Evolutionary conservation across 1,284 basidiomycete genomes (phyloP).

Genomic region (Ustilago tritici): DNA sequence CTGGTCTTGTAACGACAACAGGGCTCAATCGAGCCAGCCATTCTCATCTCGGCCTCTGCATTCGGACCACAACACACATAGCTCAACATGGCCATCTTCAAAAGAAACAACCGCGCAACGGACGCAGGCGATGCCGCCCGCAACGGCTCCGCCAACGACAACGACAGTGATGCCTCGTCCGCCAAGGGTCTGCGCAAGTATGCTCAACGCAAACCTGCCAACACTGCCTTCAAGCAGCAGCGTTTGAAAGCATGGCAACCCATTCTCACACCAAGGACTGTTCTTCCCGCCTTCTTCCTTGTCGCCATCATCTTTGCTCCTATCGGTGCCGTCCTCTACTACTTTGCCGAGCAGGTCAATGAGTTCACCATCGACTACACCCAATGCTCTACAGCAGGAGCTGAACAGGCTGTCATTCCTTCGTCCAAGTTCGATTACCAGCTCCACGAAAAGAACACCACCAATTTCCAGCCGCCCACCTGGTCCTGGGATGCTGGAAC

Average conservation of each 20-base stretch:
- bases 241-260: constrained; percentile 99
- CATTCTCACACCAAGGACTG: constrained; percentile 95
- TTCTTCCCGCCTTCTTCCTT: constrained; percentile 94
- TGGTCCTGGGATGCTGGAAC: constrained; percentile 43
- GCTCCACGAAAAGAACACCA: constrained; percentile 58
- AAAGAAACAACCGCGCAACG: constrained; percentile 46
- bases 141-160: constrained; percentile 41
- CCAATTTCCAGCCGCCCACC: constrained; percentile 65
- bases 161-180: constrained; percentile 43
- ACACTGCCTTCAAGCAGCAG: constrained; percentile 99
- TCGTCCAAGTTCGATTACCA: constrained; percentile 79
- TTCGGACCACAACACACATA: not conserved
- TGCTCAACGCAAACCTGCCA: constrained; percentile 64
- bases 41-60: not conserved
- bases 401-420: constrained; percentile 74
- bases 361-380: constrained; percentile 98
- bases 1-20: not conserved
- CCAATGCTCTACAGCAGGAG: constrained; percentile 74
- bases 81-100: constrained; percentile 52
- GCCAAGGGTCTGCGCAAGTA: constrained; percentile 59
- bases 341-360: constrained; percentile 77
- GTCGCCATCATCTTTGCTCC: constrained; percentile 94
- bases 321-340: constrained; percentile 83
- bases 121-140: constrained; percentile 40
- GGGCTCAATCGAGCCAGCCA: not conserved